Base-by-base conservation (phyloP, 2,329 filamentous ascomycete species). In the Pseudopithomyces maydicus region DNA sequence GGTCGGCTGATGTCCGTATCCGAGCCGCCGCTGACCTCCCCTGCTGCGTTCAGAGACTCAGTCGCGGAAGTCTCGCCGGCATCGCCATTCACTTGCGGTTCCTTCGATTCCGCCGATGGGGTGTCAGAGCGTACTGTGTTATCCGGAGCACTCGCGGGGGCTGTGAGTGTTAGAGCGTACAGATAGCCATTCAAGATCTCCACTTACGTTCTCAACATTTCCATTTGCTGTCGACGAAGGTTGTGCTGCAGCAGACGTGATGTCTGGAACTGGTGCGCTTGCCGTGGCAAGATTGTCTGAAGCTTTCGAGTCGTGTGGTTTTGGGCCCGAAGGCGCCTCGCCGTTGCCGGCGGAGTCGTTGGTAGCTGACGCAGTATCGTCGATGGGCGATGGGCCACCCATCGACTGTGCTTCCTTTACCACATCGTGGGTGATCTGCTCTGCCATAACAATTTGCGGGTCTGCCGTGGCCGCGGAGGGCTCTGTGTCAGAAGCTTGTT, bases 21-120 rank as follows among this genome's bases (percentile, higher is more conserved):
- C 54, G 90, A 93, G 66, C 87, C 88, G 65, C 88, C 89, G 73
- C 87, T 91, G 62, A 85, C 81, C 72, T 89, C 91, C 61, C 86
- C 86, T 67, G 89, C 85, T 36, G 70, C 66, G n/a, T 62, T 61
- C 43, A 66, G 64, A 35, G 68, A 70, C 51, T 75, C 74, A 6
- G 67, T 53, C n/a, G 67, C 65, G 22, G 67, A 71, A n/a, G 67
- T 65, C 26, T 76, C 72, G 47, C 59, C 73, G 14, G 71, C 67
- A 53, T 74, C 71, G 38, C 74, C 76, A 48, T 78, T 77, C 43
- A 73, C 68, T 35, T 73, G 65, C 11, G 57, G 55, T 33, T 72
- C 70, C 39, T 63, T 68, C 8, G 59, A 45, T 15, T 69, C 63
- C 22, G 63, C 58, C 22, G 52, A 42, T 38, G 54, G 48, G 19